Conservation (phyloP, 1,284 basidiomycete species). For the Mycosarcoma mackinlayi region DNA sequence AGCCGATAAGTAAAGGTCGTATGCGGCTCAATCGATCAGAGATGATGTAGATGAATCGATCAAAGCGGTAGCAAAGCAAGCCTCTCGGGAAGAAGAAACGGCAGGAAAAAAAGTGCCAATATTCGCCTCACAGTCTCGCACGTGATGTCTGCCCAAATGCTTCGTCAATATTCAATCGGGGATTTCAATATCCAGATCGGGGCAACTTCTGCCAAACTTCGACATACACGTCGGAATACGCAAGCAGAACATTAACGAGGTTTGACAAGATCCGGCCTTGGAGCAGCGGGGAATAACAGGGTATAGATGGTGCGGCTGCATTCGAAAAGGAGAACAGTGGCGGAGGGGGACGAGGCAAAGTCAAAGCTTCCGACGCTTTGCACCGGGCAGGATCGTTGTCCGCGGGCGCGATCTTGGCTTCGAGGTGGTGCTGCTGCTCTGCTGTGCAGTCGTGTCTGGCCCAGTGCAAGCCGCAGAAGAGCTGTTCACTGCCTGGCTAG, state of each 20-base stretch:
- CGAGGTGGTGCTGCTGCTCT: neutral
- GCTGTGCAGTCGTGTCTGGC: neutral
- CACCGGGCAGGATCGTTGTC: conserved; percentile 25
- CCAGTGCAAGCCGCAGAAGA: neutral
- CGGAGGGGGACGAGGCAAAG: neutral
- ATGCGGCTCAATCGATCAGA: too few relatives aligned
- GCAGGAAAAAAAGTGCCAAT: conserved; percentile 6
- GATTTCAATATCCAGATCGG: conserved; percentile 1
- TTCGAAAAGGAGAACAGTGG: neutral
- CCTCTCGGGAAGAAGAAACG: neutral
- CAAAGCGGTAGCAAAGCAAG: neutral
- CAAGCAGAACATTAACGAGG: too few relatives aligned
- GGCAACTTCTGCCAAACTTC: too few relatives aligned
- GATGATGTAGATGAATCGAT: neutral
- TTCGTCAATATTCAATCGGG: conserved; percentile 6
- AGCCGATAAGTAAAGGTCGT: too few relatives aligned
- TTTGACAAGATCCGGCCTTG: too few relatives aligned
- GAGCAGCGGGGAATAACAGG: too few relatives aligned
- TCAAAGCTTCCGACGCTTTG: conserved; percentile 34
- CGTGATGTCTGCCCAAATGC: conserved; percentile 6
- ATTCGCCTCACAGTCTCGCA: neutral
- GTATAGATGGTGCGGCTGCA: too few relatives aligned
- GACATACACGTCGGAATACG: too few relatives aligned
- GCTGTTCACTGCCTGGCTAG: neutral
- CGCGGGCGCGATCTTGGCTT: conserved; percentile 4